Evolutionary conservation across 176 grass and related monocot genomes (phyloP), one percentile per base, ranked within the genome.

Genomic region (Eremochloa ophiuroides): DNA sequence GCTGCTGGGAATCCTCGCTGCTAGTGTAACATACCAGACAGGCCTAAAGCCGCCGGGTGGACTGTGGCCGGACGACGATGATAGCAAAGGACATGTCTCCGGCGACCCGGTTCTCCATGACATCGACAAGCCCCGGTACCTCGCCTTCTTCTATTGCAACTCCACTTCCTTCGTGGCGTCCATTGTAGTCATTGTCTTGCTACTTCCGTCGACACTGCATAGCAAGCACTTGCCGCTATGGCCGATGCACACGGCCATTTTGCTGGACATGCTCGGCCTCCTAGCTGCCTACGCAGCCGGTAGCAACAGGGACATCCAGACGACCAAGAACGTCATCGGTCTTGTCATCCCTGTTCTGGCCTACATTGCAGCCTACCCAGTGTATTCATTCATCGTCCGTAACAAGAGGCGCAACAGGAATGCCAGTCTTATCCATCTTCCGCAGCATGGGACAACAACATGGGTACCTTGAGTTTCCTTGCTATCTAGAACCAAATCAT

Each of bases 231-330:
- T 78, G 40, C 30, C 55, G 18, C 65, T 77, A 25, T 51, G 73
- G 72, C 63, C 73, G 14, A 87, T 87, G 64, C 66, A 87, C 1
- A 82, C 65, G 17, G 73, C 72, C 12, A 87, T 87, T 22, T 61
- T 85, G 66, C 67, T 85, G 16, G 89, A 88, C 75, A 53, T 91
- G 64, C 75, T 88, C 3, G 73, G 89, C 16, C 83, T 88, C 58
- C 78, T 91, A n/a, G 77, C 53, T n/a, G 82, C 89, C 31, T 91
- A 91, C 42, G 89, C 82, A 5, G 89, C 85, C 9, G 89, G 89
- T 25, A 85, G 85, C 67, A 82, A 63, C 28, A 50, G 82, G 13
- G n/a, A 76, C 15, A 37, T 69, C 42, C 33, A 69, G 10, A 77
- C 53, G 12, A 88, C 85, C 14, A 81, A 60, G 41, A 73, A 74